Evolutionary conservation across 2,329 filamentous ascomycete genomes (phyloP).

Genomic region (Ascochyta viciae-villosae): DNA sequence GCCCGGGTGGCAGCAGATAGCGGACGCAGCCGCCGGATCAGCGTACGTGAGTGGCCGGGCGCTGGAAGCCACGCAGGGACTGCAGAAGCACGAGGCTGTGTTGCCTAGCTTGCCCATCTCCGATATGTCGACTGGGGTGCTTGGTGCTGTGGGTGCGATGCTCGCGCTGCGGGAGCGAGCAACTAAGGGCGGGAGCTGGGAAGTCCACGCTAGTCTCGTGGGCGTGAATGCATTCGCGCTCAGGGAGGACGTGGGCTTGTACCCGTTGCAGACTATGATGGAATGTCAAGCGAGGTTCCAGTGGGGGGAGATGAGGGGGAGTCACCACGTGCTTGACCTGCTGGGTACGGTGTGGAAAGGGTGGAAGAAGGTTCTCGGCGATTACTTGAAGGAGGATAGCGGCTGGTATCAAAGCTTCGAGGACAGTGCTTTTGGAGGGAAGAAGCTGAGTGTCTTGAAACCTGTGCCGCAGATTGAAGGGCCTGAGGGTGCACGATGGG

Average conservation of each 20-base stretch:
- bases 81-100: slow-evolving; percentile 29
- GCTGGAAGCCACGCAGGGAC: slow-evolving; percentile 34
- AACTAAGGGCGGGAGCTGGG: slow-evolving; percentile 27
- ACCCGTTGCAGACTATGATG: slow-evolving; percentile 31
- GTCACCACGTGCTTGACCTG: slow-evolving; percentile 40
- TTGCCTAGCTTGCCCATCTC: slow-evolving; percentile 37
- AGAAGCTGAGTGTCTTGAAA: slow-evolving; percentile 32
- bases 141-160: slow-evolving; percentile 35
- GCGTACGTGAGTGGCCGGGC: slow-evolving; percentile 49
- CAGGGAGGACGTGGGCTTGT: slow-evolving; percentile 45
- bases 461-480: slow-evolving; percentile 31
- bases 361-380: slow-evolving; percentile 35
- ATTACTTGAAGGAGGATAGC: slow-evolving; percentile 23
- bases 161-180: slow-evolving; percentile 35
- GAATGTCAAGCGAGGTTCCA: slow-evolving; percentile 36
- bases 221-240: slow-evolving; percentile 43
- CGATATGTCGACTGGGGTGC: slow-evolving; percentile 39
- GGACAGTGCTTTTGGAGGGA: slow-evolving; percentile 31
- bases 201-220: slow-evolving; percentile 30
- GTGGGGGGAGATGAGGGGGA: slow-evolving; percentile 35
- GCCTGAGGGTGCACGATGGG: slow-evolving; percentile 16
- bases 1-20: slow-evolving; percentile 62
- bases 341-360: slow-evolving; percentile 35
- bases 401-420: slow-evolving; percentile 32
- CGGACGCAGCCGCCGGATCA: slow-evolving; percentile 47